phyloP scores from a whole-genome alignment of 2,329 filamentous ascomycete species.

The Sordariomycetes sp. region DNA sequence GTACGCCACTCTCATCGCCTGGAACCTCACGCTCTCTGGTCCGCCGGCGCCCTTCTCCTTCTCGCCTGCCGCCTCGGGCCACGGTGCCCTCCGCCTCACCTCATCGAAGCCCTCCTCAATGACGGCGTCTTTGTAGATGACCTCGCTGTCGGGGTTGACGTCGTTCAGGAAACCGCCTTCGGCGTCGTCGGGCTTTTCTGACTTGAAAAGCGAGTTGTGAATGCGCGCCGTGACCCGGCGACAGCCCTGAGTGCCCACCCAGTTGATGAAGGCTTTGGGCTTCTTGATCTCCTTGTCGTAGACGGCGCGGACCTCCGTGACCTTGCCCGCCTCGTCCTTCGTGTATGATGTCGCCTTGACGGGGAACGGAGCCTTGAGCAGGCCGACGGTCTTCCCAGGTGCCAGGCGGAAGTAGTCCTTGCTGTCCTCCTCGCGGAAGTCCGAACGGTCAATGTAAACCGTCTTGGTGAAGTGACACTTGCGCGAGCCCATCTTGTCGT shows the following conservation, averaged over 20 bases:
- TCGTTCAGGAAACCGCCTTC: constrained; percentile 73
- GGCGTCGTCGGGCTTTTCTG: constrained; percentile 64
- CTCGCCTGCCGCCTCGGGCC: constrained; percentile 67
- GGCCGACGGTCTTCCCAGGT: constrained; percentile 61
- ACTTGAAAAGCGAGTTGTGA: constrained; percentile 74
- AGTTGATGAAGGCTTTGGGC: constrained; percentile 76
- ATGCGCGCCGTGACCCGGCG: constrained; percentile 62
- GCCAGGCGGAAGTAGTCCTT: constrained; percentile 67
- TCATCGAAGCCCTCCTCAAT: constrained; percentile 74
- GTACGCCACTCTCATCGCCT: constrained; percentile 76
- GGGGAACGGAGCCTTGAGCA: constrained; percentile 58
- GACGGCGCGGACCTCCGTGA: constrained; percentile 48
- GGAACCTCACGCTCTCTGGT: constrained; percentile 70
- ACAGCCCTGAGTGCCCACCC: constrained; percentile 59
- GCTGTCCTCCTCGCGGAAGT: constrained; percentile 63
- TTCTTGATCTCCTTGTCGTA: constrained; percentile 61
- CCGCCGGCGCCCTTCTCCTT: constrained; percentile 47
- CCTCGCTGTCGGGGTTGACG: constrained; percentile 71
- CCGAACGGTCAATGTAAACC: constrained; percentile 73
- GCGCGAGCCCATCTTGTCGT: constrained; percentile 58
- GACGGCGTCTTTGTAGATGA: constrained; percentile 62
- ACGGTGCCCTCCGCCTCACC: constrained; percentile 60
- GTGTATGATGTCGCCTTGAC: constrained; percentile 57
- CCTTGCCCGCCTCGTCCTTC: constrained; percentile 52
- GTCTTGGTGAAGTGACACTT: constrained; percentile 56